Evolutionary conservation across 2,329 filamentous ascomycete genomes (phyloP).

Genomic region (Thielaviopsis cerberus): DNA sequence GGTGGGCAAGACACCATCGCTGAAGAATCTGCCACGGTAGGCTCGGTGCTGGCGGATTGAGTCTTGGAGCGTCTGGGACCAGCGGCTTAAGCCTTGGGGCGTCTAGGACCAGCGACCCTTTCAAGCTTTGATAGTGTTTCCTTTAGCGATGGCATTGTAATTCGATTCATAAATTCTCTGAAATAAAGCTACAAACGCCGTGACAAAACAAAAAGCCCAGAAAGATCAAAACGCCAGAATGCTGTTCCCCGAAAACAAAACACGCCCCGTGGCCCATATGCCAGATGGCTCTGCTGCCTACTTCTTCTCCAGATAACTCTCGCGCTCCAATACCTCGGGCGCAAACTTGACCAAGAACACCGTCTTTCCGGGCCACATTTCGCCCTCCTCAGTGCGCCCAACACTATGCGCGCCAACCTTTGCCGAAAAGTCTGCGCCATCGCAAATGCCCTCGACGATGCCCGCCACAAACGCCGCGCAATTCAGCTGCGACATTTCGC

Average conservation of each 20-base stretch:
- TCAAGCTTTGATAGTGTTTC: too few species aligned
- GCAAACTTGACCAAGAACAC: conserved; percentile 91
- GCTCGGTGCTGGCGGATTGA: not conserved
- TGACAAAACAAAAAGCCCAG: not conserved
- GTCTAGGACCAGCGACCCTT: too few species aligned
- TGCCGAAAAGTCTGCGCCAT: conserved; percentile 76
- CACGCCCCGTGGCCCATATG: too few species aligned
- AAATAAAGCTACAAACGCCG: not conserved
- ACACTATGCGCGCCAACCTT: conserved; percentile 78
- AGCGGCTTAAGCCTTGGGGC: too few species aligned
- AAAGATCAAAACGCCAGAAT: not conserved
- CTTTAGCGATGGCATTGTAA: too few species aligned
- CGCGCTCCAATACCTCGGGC: conserved; percentile 76
- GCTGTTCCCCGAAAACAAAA: not conserved
- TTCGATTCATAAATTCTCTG: not conserved
- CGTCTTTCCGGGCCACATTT: conserved; percentile 91
- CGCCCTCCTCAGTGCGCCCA: conserved; percentile 36
- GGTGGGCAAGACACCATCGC: conserved; percentile 14
- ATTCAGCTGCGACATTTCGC: conserved; percentile 91
- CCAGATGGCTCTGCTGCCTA: conserved; percentile 13
- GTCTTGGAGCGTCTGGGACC: not conserved
- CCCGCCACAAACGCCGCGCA: conserved; percentile 91
- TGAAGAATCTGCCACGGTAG: conserved; percentile 15
- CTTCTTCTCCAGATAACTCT: conserved; percentile 55
- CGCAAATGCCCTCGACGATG: conserved; percentile 86